Evolutionary conservation across 2,329 filamentous ascomycete species (phyloP), one percentile per base, ranked within the genome.

Genomic region (Orbilia brochopaga): DNA sequence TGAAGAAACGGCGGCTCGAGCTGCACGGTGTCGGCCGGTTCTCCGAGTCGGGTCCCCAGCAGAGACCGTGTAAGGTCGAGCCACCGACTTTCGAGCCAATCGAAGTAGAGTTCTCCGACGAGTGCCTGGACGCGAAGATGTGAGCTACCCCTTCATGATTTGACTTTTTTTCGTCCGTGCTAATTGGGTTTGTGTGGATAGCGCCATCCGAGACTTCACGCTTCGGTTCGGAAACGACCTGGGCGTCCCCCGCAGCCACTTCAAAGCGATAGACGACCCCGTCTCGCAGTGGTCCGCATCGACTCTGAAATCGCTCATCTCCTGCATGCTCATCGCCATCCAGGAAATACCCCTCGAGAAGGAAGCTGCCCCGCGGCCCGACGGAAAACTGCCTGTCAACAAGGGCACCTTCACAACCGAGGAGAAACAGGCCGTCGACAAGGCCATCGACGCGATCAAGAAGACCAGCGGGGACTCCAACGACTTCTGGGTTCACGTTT

Each of bases 101-200:
- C 35, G 66, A 70, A n/a, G 55, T 56, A 1, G 66, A 70, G 17
- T 70, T 59, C 42, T 70, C 66, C 3, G 59, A 64, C 15, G 59
- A 70, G 24, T 70, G 66, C 40, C 32, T 70, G 15, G 66, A 70
- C 32, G 59, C 59, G 11, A 70, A 70, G 54, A 70, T 70, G 66
- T 70, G 51, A 64, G 66, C 54, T 59, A 60, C 54, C 23, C 6
- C 13, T n/a, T n/a, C n/a, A n/a, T n/a, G n/a, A n/a, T n/a, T n/a
- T n/a, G n/a, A n/a, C n/a, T 51, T 59, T 19, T 24, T 27, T 17
- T 11, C 11, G 17, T 21, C 27, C 35, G 37, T 32, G 42, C n/a
- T 23, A 19, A 57, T 44, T 50, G 11, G 7, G 37, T 51, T 27
- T 23, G 35, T 55, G 21, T 48, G 19, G 7, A 3, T 35, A 70